Percentiles rank a stretch among this genome's conserved stretches.
Conservation (phyloP, 305 asterid species). For the Solanum chacoense region DNA sequence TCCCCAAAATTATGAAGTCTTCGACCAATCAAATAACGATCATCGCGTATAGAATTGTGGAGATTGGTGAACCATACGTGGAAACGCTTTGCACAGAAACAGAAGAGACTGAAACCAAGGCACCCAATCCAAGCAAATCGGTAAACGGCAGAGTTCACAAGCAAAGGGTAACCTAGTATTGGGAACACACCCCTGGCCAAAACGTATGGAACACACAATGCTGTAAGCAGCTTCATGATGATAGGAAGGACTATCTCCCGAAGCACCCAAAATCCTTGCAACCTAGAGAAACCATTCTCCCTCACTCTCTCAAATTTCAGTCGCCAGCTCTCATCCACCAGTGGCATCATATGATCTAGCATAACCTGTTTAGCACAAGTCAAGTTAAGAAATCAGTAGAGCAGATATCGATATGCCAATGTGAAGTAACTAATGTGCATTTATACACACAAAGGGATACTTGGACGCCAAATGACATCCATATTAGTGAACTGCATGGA, state of each 20-base stretch:
- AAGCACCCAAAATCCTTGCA: conserved; percentile 84
- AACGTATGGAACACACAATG: conserved; percentile 86
- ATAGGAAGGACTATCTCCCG: conserved; percentile 84
- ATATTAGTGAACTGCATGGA: neutral
- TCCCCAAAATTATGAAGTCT: conserved; percentile 85
- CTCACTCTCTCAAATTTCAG: conserved; percentile 85
- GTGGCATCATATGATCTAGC: conserved; percentile 90
- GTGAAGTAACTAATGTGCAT: neutral
- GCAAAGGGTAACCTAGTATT: conserved; percentile 70
- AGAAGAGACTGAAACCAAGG: conserved; percentile 55
- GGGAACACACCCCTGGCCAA: conserved; percentile 86
- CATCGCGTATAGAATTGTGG: conserved; percentile 91
- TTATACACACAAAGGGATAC: neutral
- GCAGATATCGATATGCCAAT: neutral
- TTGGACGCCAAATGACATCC: neutral
- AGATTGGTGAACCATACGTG: conserved; percentile 93
- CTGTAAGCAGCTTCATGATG: conserved; percentile 89
- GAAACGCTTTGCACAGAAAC: conserved; percentile 81
- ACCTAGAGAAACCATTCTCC: conserved; percentile 90
- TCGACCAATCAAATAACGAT: conserved; percentile 84
- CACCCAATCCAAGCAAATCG: conserved; percentile 96
- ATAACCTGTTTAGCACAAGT: conserved; percentile 45
- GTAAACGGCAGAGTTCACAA: conserved; percentile 87
- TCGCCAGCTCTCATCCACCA: conserved; percentile 93
- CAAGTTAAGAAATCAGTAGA: neutral